A percentile compares a stretch with the other conserved stretches of the same genome.
These are phyloP conservation scores for Stropharia rugosoannulata DNA, from an alignment of 768 basidiomycete species.

Conservation along the genomic window DNA sequence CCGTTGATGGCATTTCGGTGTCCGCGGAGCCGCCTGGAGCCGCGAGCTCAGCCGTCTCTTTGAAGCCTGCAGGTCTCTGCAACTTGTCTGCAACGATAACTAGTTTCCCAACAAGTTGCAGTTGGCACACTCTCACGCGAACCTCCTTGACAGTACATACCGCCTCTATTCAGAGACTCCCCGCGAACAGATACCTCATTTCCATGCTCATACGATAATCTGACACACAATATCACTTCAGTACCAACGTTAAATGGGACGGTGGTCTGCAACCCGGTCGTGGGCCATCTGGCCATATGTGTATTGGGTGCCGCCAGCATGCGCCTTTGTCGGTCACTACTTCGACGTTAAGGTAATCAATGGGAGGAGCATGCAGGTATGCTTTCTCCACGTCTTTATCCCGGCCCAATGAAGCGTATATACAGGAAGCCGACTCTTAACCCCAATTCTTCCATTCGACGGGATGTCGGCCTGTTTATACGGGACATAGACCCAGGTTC, in stretches of 20 bases:
- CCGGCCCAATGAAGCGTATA: constrained; percentile 9
- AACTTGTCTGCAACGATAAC: too few species aligned
- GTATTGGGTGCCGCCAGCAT: constrained; percentile 58
- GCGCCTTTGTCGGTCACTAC: constrained; percentile 49
- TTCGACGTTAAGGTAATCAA: constrained; percentile 53
- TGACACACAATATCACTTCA: too few species aligned
- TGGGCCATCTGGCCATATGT: constrained; percentile 26
- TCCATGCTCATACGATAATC: too few species aligned
- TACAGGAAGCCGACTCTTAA: constrained; percentile 65
- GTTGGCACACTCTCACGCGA: too few species aligned
- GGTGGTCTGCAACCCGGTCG: background rate
- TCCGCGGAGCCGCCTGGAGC: too few species aligned
- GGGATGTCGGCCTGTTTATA: constrained; percentile 66
- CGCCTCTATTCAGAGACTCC: too few species aligned
- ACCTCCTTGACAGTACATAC: too few species aligned
- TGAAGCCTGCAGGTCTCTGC: too few species aligned
- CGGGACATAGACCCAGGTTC: constrained; percentile 39
- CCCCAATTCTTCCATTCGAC: constrained; percentile 61
- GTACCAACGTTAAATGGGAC: background rate
- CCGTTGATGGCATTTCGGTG: too few species aligned
- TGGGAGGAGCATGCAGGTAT: constrained; percentile 77
- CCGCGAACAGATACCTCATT: too few species aligned
- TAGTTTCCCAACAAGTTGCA: too few species aligned
- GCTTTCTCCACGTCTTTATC: constrained; percentile 10
- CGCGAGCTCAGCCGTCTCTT: too few species aligned